A percentile compares a stretch with the other conserved stretches of the same genome.
Conservation (phyloP, 2,329 filamentous ascomycete genomes). For the Pseudopithomyces chartarum region DNA sequence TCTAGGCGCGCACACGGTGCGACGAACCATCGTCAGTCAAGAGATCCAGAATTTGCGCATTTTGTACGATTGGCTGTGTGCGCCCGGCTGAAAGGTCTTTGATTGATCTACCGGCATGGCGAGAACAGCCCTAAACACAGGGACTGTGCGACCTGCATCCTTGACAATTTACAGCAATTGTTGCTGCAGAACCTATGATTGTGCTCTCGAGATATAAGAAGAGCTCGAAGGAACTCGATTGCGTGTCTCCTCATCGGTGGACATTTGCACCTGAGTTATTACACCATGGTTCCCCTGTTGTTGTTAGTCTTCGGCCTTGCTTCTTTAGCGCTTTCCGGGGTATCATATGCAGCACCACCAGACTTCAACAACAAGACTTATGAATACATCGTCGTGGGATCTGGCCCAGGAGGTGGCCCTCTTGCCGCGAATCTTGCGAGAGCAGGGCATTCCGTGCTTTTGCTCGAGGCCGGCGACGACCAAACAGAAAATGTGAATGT, state of each 20-base stretch:
- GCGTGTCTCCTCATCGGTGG: not conserved
- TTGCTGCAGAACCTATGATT: not conserved
- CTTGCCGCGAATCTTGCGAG: slow-evolving; percentile 23
- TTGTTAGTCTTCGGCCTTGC: slow-evolving; percentile 8
- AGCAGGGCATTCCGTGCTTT: slow-evolving; percentile 61
- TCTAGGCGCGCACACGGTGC: not conserved
- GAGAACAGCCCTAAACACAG: slow-evolving; percentile 17
- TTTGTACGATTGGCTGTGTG: not conserved
- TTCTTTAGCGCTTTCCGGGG: slow-evolving; percentile 12
- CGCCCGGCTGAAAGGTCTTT: slow-evolving; percentile 10
- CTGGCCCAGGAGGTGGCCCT: slow-evolving; percentile 44
- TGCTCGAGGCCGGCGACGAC: slow-evolving; percentile 61
- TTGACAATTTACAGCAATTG: slow-evolving; percentile 8
- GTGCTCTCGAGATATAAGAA: not conserved
- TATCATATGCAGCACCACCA: slow-evolving; percentile 13
- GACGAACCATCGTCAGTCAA: slow-evolving; percentile 4
- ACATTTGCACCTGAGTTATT: slow-evolving; percentile 5
- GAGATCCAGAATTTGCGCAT: not conserved
- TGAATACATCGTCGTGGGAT: slow-evolving; percentile 65
- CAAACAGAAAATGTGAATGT: slow-evolving; percentile 56
- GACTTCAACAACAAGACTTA: slow-evolving; percentile 45
- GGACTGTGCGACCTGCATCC: slow-evolving; percentile 12
- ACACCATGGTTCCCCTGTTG: slow-evolving; percentile 20
- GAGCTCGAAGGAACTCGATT: not conserved
- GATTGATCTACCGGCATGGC: slow-evolving; percentile 13